Conservation (phyloP, 1,139 yeast species). For the Geotrichum candidum region DNA sequence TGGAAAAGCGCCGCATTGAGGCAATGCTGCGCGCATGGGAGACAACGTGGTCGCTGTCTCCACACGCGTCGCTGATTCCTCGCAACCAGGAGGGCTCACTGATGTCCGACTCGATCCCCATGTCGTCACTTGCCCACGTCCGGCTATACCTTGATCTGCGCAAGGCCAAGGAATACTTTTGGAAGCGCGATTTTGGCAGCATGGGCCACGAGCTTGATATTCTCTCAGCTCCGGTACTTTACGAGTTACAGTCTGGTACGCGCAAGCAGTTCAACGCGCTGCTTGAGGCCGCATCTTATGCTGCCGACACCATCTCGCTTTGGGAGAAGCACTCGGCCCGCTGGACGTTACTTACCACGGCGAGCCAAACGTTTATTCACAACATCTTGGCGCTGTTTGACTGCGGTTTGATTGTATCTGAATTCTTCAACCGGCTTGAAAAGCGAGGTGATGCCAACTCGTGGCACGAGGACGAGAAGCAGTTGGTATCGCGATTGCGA, state of each 20-base stretch:
- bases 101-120: slow-evolving; percentile 39
- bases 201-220: slow-evolving; percentile 34
- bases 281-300: slow-evolving; percentile 36
- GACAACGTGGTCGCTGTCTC: slow-evolving; percentile 37
- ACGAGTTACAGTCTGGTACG: slow-evolving; percentile 20
- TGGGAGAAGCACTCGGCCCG: slow-evolving; percentile 37
- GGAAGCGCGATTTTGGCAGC: slow-evolving; percentile 35
- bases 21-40: slow-evolving; percentile 37
- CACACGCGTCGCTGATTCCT: slow-evolving; percentile 37
- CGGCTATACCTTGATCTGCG: slow-evolving; percentile 33
- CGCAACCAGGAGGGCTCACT: slow-evolving; percentile 36
- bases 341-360: slow-evolving; percentile 33
- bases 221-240: slow-evolving; percentile 22
- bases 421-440: slow-evolving; percentile 33
- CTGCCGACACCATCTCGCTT: slow-evolving; percentile 37
- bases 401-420: slow-evolving; percentile 36
- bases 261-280: slow-evolving; percentile 28
- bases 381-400: slow-evolving; percentile 36
- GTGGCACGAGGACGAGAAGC: slow-evolving; percentile 30
- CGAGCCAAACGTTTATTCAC: slow-evolving; percentile 35
- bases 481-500: slow-evolving; percentile 28
- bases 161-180: slow-evolving; percentile 33
- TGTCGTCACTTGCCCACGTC: slow-evolving; percentile 38
- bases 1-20: slow-evolving; percentile 26
- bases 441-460: slow-evolving; percentile 17